Evolutionary conservation across 2,329 filamentous ascomycete species (phyloP).

Genomic region (Diplodia mutila): DNA sequence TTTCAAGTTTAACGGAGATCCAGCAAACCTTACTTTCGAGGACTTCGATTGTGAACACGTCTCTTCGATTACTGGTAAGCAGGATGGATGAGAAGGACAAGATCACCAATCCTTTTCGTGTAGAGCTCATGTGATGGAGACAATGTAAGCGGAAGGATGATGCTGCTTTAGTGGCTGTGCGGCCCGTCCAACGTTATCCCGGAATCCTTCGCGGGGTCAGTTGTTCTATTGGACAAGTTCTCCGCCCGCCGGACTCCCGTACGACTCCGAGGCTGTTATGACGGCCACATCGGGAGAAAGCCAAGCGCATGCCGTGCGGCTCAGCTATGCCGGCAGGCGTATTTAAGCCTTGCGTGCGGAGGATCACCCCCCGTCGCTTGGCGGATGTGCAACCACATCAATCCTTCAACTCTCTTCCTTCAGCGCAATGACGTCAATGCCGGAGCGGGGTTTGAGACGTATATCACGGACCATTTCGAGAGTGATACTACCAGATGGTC

Average conservation of each 20-base stretch:
- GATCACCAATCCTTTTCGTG: neutral
- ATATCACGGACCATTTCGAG: neutral
- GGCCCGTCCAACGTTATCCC: neutral
- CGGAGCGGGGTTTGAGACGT: neutral
- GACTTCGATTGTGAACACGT: too few relatives aligned
- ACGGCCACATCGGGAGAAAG: neutral
- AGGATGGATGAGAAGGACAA: neutral
- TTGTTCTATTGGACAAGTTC: neutral
- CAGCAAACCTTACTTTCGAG: too few relatives aligned
- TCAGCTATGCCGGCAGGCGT: neutral
- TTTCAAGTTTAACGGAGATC: too few relatives aligned
- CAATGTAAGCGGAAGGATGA: neutral
- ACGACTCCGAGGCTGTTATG: neutral
- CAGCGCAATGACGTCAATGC: slow-evolving; percentile 7
- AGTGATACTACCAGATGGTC: neutral
- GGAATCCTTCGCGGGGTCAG: slow-evolving; percentile 4
- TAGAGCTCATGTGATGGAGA: neutral
- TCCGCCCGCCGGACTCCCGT: neutral
- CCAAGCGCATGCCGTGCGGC: neutral
- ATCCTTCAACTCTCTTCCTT: slow-evolving; percentile 10
- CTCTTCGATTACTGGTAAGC: too few relatives aligned
- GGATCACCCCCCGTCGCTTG: neutral
- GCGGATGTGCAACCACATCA: neutral
- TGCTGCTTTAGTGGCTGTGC: neutral
- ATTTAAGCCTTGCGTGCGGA: neutral